Evolutionary conservation across 305 asterid genomes (phyloP), one percentile per base, ranked within the genome.

Genomic region (Salvia sclarea): DNA sequence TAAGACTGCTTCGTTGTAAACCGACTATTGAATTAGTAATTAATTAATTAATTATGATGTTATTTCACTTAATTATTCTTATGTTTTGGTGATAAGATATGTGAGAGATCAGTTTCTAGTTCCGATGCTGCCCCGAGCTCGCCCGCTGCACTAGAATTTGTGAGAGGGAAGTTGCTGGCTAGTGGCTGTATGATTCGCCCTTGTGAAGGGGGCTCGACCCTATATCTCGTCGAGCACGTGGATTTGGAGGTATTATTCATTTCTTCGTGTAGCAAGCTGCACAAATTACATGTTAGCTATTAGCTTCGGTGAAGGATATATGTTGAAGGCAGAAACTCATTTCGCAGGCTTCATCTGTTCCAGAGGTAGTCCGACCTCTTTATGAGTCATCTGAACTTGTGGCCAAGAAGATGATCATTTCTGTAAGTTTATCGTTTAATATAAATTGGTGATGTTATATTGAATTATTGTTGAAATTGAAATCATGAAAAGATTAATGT

Each of bases 291-390:
- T 30, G 3, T 6, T 67, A 28, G 37, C 40, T 6, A 12, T 52
- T 33, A 45, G 56, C 13, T 64, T 66, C 43, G 16, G 66, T 18
- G 38, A 30, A 54, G 25, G 56, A 71, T 40, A 45, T 47, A 38
- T 30, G 33, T 57, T 44, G n/a, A 22, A 65, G 63, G 28, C 24
- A 50, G 5, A 55, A 64, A 33, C n/a, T 62, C 38, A 6, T 66
- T n/a, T n/a, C 70, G 62, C 80, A 81, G 89, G 86, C 89, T 55
- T 84, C 80, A 41, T 70, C 79, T 60, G 85, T 79, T 41, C 80
- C 79, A 10, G 81, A 79, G 75, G 62, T 79, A 61, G 69, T 78
- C 6, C 85, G 76, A 68, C 82, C 85, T 49, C 82, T 79, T 47
- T 84, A 81, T 31, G 74, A 77, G 71, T 84, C 89, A 72, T 69